Percentiles rank a stretch among this genome's conserved stretches.
Evolutionary conservation across 2,329 filamentous ascomycete genomes (phyloP).

Genomic region (Daldinia eschscholtzii): DNA sequence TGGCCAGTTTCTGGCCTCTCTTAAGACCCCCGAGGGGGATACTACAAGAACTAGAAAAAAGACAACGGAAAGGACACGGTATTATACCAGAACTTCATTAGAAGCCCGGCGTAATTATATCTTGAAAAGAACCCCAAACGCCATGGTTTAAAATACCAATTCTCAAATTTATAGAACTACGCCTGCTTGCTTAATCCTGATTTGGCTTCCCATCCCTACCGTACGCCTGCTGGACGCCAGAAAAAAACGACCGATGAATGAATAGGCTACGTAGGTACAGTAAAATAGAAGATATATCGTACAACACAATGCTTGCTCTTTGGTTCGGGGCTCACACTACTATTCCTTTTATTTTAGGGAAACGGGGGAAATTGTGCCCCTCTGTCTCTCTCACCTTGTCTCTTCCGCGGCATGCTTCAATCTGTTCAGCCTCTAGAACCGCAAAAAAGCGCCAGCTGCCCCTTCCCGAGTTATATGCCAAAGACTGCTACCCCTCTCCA

Average conservation of each 20-base stretch:
- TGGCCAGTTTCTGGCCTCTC: not conserved
- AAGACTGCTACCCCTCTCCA: not conserved
- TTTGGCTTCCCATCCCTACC: constrained; percentile 2
- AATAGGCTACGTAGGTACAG: constrained; percentile 22
- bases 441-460: not conserved
- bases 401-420: constrained; percentile 28
- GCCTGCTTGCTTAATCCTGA: constrained; percentile 16
- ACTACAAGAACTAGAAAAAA: not conserved
- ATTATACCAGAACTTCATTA: not conserved
- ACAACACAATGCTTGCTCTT: constrained; percentile 22
- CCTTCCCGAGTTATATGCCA: constrained; percentile 9
- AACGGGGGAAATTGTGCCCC: not conserved
- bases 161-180: constrained; percentile 36
- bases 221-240: constrained; percentile 10
- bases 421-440: constrained; percentile 25
- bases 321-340: not conserved
- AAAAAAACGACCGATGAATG: constrained; percentile 13
- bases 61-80: not conserved
- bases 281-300: constrained; percentile 28
- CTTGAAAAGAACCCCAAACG: not conserved
- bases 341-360: not conserved
- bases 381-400: not conserved
- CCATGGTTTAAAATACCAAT: constrained; percentile 31
- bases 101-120: not conserved
- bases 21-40: not conserved